Conservation (phyloP, 352 stramenopile species). For the Pythium sp. region DNA sequence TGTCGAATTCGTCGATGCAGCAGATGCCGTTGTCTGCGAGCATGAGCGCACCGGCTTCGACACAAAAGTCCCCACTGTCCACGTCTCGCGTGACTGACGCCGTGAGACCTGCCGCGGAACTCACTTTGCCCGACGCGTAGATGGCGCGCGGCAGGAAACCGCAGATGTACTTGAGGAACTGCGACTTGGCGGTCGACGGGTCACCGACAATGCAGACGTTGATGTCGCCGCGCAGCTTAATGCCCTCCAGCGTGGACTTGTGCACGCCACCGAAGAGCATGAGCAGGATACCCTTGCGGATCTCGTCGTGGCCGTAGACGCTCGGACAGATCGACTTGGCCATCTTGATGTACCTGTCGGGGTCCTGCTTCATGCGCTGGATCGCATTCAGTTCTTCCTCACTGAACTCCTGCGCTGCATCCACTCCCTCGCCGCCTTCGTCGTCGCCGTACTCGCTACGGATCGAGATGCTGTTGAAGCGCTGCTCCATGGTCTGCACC, state of each 20-base stretch:
- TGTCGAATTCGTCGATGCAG: slow-evolving; percentile 99
- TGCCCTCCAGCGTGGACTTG: slow-evolving; percentile 96
- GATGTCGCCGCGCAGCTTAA: slow-evolving; percentile 98
- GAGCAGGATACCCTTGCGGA: slow-evolving; percentile 92
- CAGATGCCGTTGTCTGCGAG: slow-evolving; percentile 98
- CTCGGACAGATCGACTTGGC: slow-evolving; percentile 94
- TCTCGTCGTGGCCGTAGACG: slow-evolving; percentile 98
- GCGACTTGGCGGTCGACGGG: slow-evolving; percentile 97
- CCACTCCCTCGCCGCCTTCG: slow-evolving; percentile 24
- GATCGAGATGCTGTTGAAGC: slow-evolving; percentile 87
- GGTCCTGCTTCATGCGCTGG: slow-evolving; percentile 87
- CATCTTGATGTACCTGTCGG: slow-evolving; percentile 92
- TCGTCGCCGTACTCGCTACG: slow-evolving; percentile 71
- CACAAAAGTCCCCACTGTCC: slow-evolving; percentile 89
- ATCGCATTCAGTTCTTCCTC: slow-evolving; percentile 93
- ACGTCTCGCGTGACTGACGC: slow-evolving; percentile 95
- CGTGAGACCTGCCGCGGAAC: slow-evolving; percentile 96
- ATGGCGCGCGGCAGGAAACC: slow-evolving; percentile 93
- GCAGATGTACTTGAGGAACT: slow-evolving; percentile 98
- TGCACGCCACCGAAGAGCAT: slow-evolving; percentile 98
- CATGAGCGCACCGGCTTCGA: slow-evolving; percentile 95
- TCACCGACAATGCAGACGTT: slow-evolving; percentile 99
- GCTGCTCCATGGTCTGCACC: slow-evolving; percentile 90
- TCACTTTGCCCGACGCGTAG: slow-evolving; percentile 99
- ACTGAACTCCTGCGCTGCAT: slow-evolving; percentile 79